Conservation (phyloP, 208 protist genomes). For the Novymonas esmeraldas region DNA sequence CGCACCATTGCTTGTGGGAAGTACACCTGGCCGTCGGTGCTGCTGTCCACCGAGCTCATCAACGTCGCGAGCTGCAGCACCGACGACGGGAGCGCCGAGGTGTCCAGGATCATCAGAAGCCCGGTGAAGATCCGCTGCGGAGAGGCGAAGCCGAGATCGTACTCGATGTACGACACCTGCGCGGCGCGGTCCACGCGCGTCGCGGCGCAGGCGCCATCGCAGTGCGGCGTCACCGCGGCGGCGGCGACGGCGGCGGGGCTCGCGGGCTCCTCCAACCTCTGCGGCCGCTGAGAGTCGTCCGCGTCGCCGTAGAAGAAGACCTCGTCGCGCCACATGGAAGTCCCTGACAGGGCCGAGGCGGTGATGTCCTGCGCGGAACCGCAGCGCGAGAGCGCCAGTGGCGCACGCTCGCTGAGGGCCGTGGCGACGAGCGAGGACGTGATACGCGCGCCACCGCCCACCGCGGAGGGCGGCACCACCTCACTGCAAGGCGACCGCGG, state of each 20-base stretch:
- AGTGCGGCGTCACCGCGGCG: not conserved
- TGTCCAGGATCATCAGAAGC: slow-evolving; percentile 63
- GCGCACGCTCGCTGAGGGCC: slow-evolving; percentile 12
- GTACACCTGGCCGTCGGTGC: slow-evolving; percentile 51
- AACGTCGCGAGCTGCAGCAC: slow-evolving; percentile 54
- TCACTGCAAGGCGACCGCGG: not conserved
- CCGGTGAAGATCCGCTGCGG: slow-evolving; percentile 44
- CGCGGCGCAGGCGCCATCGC: not conserved
- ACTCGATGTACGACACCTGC: slow-evolving; percentile 24
- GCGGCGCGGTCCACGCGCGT: not conserved
- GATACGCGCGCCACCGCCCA: not conserved
- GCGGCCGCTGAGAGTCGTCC: not conserved
- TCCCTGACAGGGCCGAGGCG: not conserved
- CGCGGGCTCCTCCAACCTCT: too few relatives aligned
- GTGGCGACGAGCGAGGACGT: slow-evolving; percentile 27
- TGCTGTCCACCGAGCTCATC: slow-evolving; percentile 53
- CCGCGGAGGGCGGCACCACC: not conserved
- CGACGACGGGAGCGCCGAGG: slow-evolving; percentile 32
- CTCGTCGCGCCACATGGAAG: slow-evolving; percentile 8
- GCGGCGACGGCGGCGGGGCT: not conserved
- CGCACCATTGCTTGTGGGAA: slow-evolving; percentile 17
- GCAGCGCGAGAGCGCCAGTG: slow-evolving; percentile 22
- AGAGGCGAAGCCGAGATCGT: slow-evolving; percentile 35
- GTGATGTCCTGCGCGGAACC: not conserved
- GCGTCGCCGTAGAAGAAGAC: slow-evolving; percentile 18